Conservation (phyloP, 148 eudicot species). For the Chenopodium berlandieri region DNA sequence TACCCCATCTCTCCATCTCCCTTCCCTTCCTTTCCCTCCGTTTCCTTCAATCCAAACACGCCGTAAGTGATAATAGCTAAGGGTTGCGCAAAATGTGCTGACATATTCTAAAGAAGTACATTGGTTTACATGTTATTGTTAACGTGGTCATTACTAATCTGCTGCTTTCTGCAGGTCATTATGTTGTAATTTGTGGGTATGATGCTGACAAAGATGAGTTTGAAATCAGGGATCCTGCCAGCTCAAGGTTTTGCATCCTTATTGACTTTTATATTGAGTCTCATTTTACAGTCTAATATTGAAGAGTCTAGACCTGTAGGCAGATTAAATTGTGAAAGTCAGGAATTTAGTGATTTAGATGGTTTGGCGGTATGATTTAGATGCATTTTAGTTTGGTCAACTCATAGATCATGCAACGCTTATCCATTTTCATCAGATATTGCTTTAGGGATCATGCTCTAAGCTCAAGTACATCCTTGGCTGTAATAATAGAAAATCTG, state of each 20-base stretch:
- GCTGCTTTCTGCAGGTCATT: slow-evolving; percentile 65
- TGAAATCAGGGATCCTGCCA: slow-evolving; percentile 98
- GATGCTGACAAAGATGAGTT: slow-evolving; percentile 76
- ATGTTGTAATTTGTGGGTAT: slow-evolving; percentile 86
- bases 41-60: too few species aligned
- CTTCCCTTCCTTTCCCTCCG: too few species aligned
- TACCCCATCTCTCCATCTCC: too few species aligned
- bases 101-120: not conserved
- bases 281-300: not conserved
- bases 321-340: not conserved
- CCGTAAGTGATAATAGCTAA: too few species aligned
- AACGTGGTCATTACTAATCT: slow-evolving; percentile 3
- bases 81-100: not conserved
- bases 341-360: not conserved
- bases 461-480: not conserved
- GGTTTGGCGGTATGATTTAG: not conserved
- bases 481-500: not conserved
- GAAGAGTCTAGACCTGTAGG: not conserved
- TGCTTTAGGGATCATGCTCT: not conserved
- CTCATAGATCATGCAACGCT: not conserved
- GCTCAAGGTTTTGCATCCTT: slow-evolving; percentile 59
- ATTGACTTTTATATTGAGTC: not conserved
- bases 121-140: not conserved
- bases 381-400: not conserved
- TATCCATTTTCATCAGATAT: not conserved